These are phyloP conservation scores for Gossypium rotundifolium DNA, from an alignment of 345 rosid species.

Conservation along the genomic window DNA sequence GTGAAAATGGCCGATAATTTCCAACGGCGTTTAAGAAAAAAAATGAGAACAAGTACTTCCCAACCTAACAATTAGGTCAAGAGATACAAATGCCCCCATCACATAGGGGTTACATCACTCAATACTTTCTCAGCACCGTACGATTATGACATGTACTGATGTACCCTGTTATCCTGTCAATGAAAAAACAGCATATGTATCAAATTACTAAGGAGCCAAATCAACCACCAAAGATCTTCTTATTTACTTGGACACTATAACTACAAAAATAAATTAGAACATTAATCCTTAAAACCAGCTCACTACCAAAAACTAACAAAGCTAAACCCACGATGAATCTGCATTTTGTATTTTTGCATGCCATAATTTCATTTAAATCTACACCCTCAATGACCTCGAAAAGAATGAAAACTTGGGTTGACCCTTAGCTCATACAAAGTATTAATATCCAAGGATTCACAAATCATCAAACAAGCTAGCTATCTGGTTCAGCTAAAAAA, in stretches of 20 bases:
- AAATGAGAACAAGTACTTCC: neutral
- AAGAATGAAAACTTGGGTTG: neutral
- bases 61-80: neutral
- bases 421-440: neutral
- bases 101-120: neutral
- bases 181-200: neutral
- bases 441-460: neutral
- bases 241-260: neutral
- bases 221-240: neutral
- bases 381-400: neutral
- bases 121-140: neutral
- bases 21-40: neutral
- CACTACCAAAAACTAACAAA: neutral
- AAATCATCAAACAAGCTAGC: neutral
- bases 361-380: neutral
- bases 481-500: neutral
- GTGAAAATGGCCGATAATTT: neutral
- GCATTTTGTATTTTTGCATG: neutral
- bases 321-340: neutral
- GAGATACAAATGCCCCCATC: neutral
- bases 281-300: slow-evolving; percentile 2
- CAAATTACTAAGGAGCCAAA: neutral
- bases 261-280: neutral
- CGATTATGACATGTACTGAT: neutral
- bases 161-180: slow-evolving; percentile 11